Conservation (phyloP, 192 early-diverging fungal genomes). For the Phlyctochytrium planicorne region DNA sequence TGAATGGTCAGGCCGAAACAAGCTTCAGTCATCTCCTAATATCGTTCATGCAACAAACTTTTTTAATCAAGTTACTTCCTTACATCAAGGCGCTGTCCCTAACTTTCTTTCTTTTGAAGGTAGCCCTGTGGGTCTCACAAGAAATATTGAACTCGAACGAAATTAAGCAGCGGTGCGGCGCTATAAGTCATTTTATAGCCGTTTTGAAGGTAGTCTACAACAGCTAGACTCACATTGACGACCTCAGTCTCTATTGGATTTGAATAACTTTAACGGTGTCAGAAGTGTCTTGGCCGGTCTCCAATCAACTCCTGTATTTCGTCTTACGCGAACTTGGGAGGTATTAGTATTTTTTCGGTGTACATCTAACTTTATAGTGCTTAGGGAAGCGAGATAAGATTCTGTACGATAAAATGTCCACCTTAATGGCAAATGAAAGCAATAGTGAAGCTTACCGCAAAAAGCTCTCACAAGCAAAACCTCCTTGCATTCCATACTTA, state of each 20-base stretch:
- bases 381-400: conserved; percentile 31
- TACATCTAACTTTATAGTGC: conserved; percentile 7
- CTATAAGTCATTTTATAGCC: conserved; percentile 36
- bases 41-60: conserved; percentile 40
- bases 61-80: conserved; percentile 39
- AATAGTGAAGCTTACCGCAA: conserved; percentile 43
- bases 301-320: conserved; percentile 41
- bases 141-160: conserved; percentile 34
- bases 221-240: neutral
- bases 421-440: conserved; percentile 34
- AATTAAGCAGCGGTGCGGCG: conserved; percentile 33
- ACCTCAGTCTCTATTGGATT: conserved; percentile 32
- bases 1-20: conserved; percentile 39
- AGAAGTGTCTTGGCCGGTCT: conserved; percentile 39
- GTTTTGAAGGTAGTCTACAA: conserved; percentile 35
- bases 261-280: conserved; percentile 43
- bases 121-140: conserved; percentile 40
- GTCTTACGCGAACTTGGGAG: conserved; percentile 44
- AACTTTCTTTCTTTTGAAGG: conserved; percentile 7
- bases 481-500: conserved; percentile 43
- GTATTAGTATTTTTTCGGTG: conserved; percentile 21
- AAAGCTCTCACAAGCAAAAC: conserved; percentile 19
- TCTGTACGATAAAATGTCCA: conserved; percentile 35
- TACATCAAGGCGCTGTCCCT: neutral
- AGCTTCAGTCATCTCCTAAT: conserved; percentile 23